Base-by-base conservation (phyloP, 2,329 filamentous ascomycete species). In the Monosporascus sp. region DNA sequence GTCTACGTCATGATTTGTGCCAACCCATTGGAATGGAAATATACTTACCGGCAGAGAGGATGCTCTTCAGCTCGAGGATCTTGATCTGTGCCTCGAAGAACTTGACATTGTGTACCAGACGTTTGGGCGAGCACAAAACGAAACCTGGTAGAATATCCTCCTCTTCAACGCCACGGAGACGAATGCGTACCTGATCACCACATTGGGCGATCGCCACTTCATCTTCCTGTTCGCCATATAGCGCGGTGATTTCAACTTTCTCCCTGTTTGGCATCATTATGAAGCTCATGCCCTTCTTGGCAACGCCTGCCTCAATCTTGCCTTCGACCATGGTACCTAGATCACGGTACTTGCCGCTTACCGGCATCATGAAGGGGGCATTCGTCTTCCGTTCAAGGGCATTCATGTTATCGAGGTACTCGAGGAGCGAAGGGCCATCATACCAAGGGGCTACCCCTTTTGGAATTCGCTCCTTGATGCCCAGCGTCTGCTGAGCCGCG, bases 341-440 rank as follows among this genome's bases (percentile, higher is more conserved):
- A 70, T 99, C 95, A 64, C 89, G 85, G 78, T 97, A 99, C 76
- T 99, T 99, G 73, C 90, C 91, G 59, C 89, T 89, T 60, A 99
- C 81, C 8, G 94, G 89, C 92, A 99, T 97, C 94, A 99, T 97
- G 80, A 99, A 97, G 9, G 94, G 93, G 2, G 94, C 94, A 64
- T 96, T 96, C 64, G 97, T 75, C 78, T 97, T 99, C 64, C 94
- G 90, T 72, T 99, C 93, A 40, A 97, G 82, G 14, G 93, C 85
- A 65, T 88, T 85, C 90, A 97, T 97, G 68, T 83, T 78, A 70
- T 97, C 93, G n/a, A 99, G 84, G 72, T 92, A 97, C 72, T 97
- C 93, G 20, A 99, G 85, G 47, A 99, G 82, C 20, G 92, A 94
- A 9, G 93, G 93, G 0, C 92, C 91, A 41, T 89, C 80, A 69